Evolutionary conservation across 2,329 filamentous ascomycete genomes (phyloP).

Genomic region (Claviceps fusiformis): DNA sequence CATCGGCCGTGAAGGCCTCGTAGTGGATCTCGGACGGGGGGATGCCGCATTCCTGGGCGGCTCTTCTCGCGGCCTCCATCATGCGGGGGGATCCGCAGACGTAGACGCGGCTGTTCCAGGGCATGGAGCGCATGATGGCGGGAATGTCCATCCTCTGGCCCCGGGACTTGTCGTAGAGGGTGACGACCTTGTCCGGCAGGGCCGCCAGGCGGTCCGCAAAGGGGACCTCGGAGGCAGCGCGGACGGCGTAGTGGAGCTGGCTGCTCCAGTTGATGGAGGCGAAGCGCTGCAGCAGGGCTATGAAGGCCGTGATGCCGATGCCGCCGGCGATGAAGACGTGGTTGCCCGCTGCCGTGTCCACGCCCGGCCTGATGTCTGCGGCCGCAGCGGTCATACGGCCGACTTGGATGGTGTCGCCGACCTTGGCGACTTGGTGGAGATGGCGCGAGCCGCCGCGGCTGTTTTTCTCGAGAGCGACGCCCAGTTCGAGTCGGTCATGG

Average conservation of each 20-base stretch:
- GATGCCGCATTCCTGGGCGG: conserved; percentile 29
- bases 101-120: conserved; percentile 45
- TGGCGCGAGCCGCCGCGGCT: conserved; percentile 49
- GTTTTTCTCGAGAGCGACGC: conserved; percentile 38
- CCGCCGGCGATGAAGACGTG: conserved; percentile 52
- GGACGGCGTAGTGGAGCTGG: conserved; percentile 45
- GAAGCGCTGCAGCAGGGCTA: conserved; percentile 32
- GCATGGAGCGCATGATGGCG: conserved; percentile 32
- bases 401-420: conserved; percentile 37
- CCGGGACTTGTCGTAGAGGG: conserved; percentile 36
- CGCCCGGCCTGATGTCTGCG: conserved; percentile 13
- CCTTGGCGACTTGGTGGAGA: conserved; percentile 34
- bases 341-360: conserved; percentile 29
- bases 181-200: conserved; percentile 26
- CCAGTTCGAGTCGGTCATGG: conserved; percentile 36
- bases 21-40: conserved; percentile 41
- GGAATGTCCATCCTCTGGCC: conserved; percentile 39
- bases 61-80: conserved; percentile 35
- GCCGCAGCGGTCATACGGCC: conserved; percentile 37
- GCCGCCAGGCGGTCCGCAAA: conserved; percentile 34
- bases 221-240: conserved; percentile 36
- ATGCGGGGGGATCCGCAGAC: conserved; percentile 46
- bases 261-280: conserved; percentile 33
- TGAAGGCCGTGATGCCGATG: conserved; percentile 53
- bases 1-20: conserved; percentile 42